Percentiles rank a stretch among this genome's conserved stretches.
These are phyloP conservation scores for Aspergillus sp. DNA, from an alignment of 2,329 filamentous ascomycete genomes.

Conservation along the genomic window DNA sequence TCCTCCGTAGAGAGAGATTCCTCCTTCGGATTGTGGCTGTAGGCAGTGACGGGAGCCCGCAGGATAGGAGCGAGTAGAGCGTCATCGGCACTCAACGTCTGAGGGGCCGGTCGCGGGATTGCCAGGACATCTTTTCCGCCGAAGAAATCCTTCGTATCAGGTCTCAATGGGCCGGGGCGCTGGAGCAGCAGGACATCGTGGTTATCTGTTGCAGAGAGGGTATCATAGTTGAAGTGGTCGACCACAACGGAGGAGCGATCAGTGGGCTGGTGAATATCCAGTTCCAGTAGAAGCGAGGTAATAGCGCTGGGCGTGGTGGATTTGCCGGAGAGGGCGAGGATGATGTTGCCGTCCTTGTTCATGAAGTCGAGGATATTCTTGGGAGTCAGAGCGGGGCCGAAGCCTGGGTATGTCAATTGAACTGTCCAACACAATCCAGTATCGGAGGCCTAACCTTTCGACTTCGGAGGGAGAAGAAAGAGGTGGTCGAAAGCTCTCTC, in stretches of 20 bases:
- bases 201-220: slow-evolving; percentile 61
- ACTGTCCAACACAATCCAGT: not conserved
- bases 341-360: slow-evolving; percentile 83
- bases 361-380: slow-evolving; percentile 82
- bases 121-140: slow-evolving; percentile 60
- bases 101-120: slow-evolving; percentile 72
- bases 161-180: slow-evolving; percentile 54
- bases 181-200: slow-evolving; percentile 83
- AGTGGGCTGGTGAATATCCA: slow-evolving; percentile 77
- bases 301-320: slow-evolving; percentile 62
- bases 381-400: slow-evolving; percentile 80
- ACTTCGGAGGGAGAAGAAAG: slow-evolving; percentile 75
- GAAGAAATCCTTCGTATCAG: slow-evolving; percentile 71
- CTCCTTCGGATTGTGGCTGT: slow-evolving; percentile 90
- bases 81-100: slow-evolving; percentile 65
- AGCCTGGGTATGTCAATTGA: slow-evolving; percentile 46
- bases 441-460: slow-evolving; percentile 57
- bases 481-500: slow-evolving; percentile 87
- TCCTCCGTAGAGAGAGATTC: slow-evolving; percentile 65
- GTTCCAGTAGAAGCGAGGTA: slow-evolving; percentile 69
- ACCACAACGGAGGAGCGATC: slow-evolving; percentile 80
- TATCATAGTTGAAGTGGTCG: slow-evolving; percentile 93
- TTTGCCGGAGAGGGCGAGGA: slow-evolving; percentile 70
- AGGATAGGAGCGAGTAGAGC: slow-evolving; percentile 73
- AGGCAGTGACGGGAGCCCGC: slow-evolving; percentile 72